Evolutionary conservation across 441 rosid genomes (phyloP).

Genomic region (Brassica hybrid): DNA sequence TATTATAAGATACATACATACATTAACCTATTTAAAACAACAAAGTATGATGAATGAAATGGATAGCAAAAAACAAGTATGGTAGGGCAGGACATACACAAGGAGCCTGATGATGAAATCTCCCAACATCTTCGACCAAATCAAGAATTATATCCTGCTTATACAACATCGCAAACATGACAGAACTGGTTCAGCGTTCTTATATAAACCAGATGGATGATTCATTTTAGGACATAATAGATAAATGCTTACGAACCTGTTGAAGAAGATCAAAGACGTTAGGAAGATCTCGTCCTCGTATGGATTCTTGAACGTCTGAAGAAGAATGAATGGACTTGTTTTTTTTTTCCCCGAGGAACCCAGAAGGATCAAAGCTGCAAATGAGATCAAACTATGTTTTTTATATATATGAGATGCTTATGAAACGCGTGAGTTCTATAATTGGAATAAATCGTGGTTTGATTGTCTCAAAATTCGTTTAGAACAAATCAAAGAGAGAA

Average conservation of each 20-base stretch:
- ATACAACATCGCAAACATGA: background rate
- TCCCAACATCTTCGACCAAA: conserved; percentile 67
- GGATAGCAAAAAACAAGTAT: background rate
- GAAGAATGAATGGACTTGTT: conserved; percentile 1
- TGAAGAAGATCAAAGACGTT: conserved; percentile 41
- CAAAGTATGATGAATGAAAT: background rate
- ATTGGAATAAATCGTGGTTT: conserved; percentile 28
- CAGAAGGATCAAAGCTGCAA: conserved; percentile 35
- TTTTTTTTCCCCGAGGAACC: conserved; percentile 16
- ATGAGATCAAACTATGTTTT: conserved; percentile 24
- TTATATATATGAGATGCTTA: conserved; percentile 4
- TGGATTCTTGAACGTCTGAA: conserved; percentile 23
- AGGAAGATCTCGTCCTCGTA: conserved; percentile 31
- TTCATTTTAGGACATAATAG: too few species aligned
- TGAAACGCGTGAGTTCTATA: conserved; percentile 32
- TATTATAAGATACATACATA: background rate
- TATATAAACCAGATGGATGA: background rate
- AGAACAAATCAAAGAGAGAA: background rate
- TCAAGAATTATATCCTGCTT: conserved; percentile 41
- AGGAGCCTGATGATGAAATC: conserved; percentile 65
- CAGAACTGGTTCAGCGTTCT: conserved; percentile 1
- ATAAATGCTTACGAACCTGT: conserved; percentile 32
- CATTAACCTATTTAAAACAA: background rate
- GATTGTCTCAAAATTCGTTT: background rate
- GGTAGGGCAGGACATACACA: conserved; percentile 50